Evolutionary conservation across 2,329 filamentous ascomycete species (phyloP), one percentile per base, ranked within the genome.

Genomic region (Penicillium expansum): DNA sequence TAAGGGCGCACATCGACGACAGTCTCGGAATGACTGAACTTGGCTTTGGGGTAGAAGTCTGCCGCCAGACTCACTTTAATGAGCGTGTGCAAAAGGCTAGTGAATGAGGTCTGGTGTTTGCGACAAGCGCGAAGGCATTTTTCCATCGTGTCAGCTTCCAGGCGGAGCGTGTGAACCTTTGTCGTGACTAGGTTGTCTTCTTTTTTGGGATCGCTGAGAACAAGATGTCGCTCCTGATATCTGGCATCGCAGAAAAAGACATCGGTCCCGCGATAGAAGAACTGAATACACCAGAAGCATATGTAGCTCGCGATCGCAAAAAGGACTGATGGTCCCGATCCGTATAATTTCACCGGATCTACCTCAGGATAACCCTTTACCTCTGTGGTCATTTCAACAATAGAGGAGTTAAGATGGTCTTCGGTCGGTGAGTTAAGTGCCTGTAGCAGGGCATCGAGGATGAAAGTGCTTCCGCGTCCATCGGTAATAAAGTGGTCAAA

Each of bases 401-500:
- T 32, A 35, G 51, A 38, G 24, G 24, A 24, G 24, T 24, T 24
- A 24, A 24, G 3, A 24, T 24, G 24, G 24, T 24, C 24, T 24
- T 24, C 24, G 24, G 24, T 24, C 3, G 47, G 45, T 10, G 18
- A 16, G 27, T 56, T 56, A 4, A 56, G 35, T 16, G 53, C 53
- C 18, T 56, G 20, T 16, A 50, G 32, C n/a, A 56, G 33, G 24
- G 29, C 24, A 11, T 30, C 41, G 10, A 44, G 18, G 29, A 56
- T 56, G 29, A 37, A 37, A 30, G 53, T 51, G 14, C 35, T 20
- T 13, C 47, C 53, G 22, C 37, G 44, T 29, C 53, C 53, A 50
- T 56, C 53, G 20, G 53, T 56, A n/a, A 56, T 20, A 37, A 33
- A 50, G 41, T 56, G 53, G 38, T 50, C 47, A 44, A 44, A 56